phyloP scores from a whole-genome alignment of 768 basidiomycete genomes.

The Naganishia randhawae region DNA sequence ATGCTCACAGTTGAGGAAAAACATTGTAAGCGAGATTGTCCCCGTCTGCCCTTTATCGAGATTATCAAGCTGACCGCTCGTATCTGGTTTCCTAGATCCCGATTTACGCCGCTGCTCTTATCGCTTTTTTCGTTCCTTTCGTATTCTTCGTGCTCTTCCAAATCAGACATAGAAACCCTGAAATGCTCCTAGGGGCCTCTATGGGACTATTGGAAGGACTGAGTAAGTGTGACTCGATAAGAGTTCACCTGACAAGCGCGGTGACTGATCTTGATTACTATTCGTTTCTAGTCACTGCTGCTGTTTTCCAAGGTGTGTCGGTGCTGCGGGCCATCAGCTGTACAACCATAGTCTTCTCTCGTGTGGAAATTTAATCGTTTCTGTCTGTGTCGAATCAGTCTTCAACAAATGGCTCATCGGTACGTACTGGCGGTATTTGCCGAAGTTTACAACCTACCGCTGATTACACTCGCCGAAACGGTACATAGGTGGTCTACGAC shows the following conservation, averaged over 20 bases:
- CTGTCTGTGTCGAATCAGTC: conserved; percentile 41
- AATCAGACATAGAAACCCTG: conserved; percentile 52
- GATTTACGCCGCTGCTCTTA: conserved; percentile 58
- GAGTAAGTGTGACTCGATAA: conserved; percentile 28
- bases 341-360: too few species aligned
- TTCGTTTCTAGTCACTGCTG: conserved; percentile 47
- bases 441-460: not conserved
- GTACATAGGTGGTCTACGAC: conserved; percentile 54
- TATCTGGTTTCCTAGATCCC: conserved; percentile 50
- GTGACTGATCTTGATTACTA: not conserved
- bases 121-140: conserved; percentile 60
- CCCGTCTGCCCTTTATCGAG: not conserved
- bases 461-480: conserved; percentile 27
- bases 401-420: conserved; percentile 59
- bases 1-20: conserved; percentile 49
- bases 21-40: conserved; percentile 47
- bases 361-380: not conserved
- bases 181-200: conserved; percentile 54
- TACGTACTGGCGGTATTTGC: conserved; percentile 21
- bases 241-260: not conserved
- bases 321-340: not conserved
- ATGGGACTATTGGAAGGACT: conserved; percentile 59
- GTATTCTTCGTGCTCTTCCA: conserved; percentile 61
- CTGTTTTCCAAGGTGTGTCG: conserved; percentile 52
- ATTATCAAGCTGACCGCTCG: conserved; percentile 8